Evolutionary conservation across 192 early-diverging fungal genomes (phyloP), one percentile per base, ranked within the genome.

Genomic region (Phlyctochytrium arcticum): DNA sequence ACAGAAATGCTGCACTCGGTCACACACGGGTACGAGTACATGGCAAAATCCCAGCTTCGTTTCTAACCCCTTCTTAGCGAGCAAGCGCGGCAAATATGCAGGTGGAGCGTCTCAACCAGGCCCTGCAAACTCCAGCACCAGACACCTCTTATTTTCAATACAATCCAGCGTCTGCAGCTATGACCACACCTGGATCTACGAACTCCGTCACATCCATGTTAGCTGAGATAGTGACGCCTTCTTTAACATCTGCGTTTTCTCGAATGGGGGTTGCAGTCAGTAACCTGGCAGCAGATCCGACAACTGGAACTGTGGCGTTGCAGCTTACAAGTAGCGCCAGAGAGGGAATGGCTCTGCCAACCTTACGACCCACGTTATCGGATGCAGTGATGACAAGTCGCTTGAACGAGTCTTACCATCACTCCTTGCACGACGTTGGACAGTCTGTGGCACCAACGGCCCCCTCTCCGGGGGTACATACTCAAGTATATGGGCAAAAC

Each of bases 251-350:
- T 17, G 61, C 61, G 21, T 63, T 63, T 34, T 63, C 61, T 10
- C 49, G 46, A 48, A 53, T 63, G 48, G 61, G 61, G 6, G 50
- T 63, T 12, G 49, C 31, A 15, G 61, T 63, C 12, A 63, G 61
- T 24, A 63, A 54, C 31, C 30, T 63, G 21, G 26, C 48, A 35
- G 6, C n/a, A 5, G 34, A 33, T 10, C 48, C 49, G 19, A 23
- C 49, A 5, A 63, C 30, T 31, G 61, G 49, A 24, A 63, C 61
- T 8, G 50, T 63, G 17, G 48, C 48, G n/a, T 19, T 63, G 21
- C 61, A 63, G 34, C 33, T 63, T 19, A 63, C 61, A n/a, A 63
- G 61, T 53, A 26, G 36, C 19, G n/a, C 61, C 19, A 50, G 49
- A 34, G 48, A 63, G 7, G 33, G 33, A 4, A n/a, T n/a, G n/a